A percentile compares a stretch with the other conserved stretches of the same genome.
These are phyloP conservation scores for Leccinum truebloodii DNA, from an alignment of 768 basidiomycete species.

Conservation along the genomic window DNA sequence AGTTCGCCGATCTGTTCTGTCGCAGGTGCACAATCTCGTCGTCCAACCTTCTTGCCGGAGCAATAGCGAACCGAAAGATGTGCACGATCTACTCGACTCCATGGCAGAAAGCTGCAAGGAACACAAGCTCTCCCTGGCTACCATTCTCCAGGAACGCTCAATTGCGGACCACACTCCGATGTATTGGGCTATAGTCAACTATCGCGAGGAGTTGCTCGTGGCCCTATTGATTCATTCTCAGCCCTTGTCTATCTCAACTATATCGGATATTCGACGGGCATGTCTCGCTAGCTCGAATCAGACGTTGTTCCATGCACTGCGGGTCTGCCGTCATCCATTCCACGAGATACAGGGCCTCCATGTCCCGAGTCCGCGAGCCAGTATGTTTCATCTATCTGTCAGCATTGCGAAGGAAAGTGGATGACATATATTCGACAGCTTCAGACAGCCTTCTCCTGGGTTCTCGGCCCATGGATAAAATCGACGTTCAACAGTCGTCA, in stretches of 20 bases:
- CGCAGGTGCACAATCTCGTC: constrained; percentile 55
- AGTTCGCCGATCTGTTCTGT: constrained; percentile 50
- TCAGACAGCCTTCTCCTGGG: constrained; percentile 42
- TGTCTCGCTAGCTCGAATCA: constrained; percentile 47
- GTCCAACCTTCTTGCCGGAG: constrained; percentile 4
- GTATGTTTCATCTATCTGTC: constrained; percentile 24
- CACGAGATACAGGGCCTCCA: constrained; percentile 24
- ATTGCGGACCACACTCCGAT: constrained; percentile 30
- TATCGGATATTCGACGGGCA: constrained; percentile 65
- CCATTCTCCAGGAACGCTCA: constrained; percentile 28
- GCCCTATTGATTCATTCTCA: constrained; percentile 54
- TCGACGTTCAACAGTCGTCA: constrained; percentile 48
- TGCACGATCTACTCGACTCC: constrained; percentile 51
- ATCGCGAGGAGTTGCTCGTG: constrained; percentile 43
- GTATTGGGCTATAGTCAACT: constrained; percentile 36
- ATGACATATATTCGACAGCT: constrained; percentile 12
- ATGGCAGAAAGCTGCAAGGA: constrained; percentile 58
- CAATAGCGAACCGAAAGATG: constrained; percentile 9
- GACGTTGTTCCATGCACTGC: constrained; percentile 29
- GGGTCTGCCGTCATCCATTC: constrained; percentile 24
- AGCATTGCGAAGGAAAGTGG: not conserved
- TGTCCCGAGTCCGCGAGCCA: constrained; percentile 10
- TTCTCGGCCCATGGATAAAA: constrained; percentile 49
- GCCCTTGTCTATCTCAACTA: constrained; percentile 41
- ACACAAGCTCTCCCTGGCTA: constrained; percentile 44